Conservation (phyloP, 75 land plant genomes). For the Azolla pinnata region DNA sequence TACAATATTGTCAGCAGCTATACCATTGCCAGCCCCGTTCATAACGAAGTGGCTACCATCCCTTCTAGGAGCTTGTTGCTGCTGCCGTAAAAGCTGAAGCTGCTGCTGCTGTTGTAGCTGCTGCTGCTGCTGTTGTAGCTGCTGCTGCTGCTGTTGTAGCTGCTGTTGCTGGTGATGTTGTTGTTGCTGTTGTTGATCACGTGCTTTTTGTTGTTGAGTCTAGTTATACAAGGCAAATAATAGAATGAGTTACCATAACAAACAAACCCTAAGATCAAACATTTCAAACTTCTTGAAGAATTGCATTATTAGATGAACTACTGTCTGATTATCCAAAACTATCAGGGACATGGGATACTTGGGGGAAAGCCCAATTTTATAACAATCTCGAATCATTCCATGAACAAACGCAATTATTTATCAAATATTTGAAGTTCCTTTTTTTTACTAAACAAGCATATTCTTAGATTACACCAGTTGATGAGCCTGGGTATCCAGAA, state of each 20-base stretch:
- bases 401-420: no score
- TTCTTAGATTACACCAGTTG: no score
- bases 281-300: no score
- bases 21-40: constrained; percentile 53
- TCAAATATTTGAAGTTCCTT: no score
- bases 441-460: no score
- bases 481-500: no score
- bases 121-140: constrained; percentile 46
- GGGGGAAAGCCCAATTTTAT: no score
- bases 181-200: constrained; percentile 43
- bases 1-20: constrained; percentile 46
- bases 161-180: constrained; percentile 60
- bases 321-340: no score
- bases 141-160: constrained; percentile 50
- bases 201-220: constrained; percentile 15
- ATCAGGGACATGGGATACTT: no score
- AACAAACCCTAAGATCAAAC: not conserved
- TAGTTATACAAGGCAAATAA: no score
- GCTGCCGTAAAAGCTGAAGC: constrained; percentile 33
- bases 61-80: constrained; percentile 60
- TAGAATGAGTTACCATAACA: not conserved
- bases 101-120: constrained; percentile 36
- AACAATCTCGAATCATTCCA: no score
- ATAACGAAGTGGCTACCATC: constrained; percentile 36
- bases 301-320: no score